A percentile compares a stretch with the other conserved stretches of the same genome.
Conservation (phyloP, 192 early-diverging fungal genomes). For the Obelidium mucronatum region DNA sequence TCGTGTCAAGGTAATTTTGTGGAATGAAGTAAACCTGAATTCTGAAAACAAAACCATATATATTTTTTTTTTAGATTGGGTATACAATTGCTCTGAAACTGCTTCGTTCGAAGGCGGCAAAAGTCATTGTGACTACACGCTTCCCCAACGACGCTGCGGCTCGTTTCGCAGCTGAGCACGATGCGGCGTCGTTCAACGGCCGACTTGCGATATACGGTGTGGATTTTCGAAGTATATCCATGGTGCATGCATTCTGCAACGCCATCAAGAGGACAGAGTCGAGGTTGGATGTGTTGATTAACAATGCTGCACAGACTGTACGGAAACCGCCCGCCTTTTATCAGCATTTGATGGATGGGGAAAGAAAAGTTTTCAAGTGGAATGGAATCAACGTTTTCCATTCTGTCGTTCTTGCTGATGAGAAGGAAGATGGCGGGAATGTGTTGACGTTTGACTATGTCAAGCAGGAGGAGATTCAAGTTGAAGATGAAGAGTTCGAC, state of each 20-base stretch:
- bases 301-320: slow-evolving; percentile 65
- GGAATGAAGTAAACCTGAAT: neutral
- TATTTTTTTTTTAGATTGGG: slow-evolving; percentile 44
- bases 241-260: slow-evolving; percentile 49
- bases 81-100: slow-evolving; percentile 57
- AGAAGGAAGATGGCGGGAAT: slow-evolving; percentile 20
- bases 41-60: neutral
- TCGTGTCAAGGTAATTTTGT: slow-evolving; percentile 48
- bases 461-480: neutral
- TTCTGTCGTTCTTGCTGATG: slow-evolving; percentile 44
- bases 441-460: slow-evolving; percentile 35
- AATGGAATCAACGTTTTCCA: slow-evolving; percentile 25
- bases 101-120: slow-evolving; percentile 48
- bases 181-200: slow-evolving; percentile 39
- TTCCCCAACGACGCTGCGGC: slow-evolving; percentile 56
- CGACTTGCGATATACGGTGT: slow-evolving; percentile 54
- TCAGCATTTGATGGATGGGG: slow-evolving; percentile 51
- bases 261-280: slow-evolving; percentile 44
- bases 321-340: slow-evolving; percentile 61
- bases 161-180: slow-evolving; percentile 49
- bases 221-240: slow-evolving; percentile 56
- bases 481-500: neutral
- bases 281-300: slow-evolving; percentile 56
- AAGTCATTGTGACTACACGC: slow-evolving; percentile 56
- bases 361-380: slow-evolving; percentile 23